Evolutionary conservation across 1,284 basidiomycete species (phyloP).

Genomic region (Vanrija humicola): DNA sequence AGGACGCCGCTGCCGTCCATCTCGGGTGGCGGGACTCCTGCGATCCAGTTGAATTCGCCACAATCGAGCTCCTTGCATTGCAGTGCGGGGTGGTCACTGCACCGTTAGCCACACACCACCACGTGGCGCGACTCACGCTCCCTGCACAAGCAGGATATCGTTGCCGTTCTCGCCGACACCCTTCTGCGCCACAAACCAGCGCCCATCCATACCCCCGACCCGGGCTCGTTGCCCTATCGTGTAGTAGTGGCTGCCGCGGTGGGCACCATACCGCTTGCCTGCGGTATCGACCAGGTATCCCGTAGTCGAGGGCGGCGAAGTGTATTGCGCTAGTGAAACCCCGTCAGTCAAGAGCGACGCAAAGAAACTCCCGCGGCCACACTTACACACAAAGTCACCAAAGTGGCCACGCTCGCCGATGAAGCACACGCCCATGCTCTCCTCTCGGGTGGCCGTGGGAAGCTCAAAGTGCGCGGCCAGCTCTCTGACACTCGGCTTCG

Average conservation of each 20-base stretch:
- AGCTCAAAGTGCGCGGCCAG: conserved; percentile 67
- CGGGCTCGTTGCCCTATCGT: conserved; percentile 80
- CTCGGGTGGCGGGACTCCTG: conserved; percentile 55
- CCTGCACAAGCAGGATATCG: conserved; percentile 69
- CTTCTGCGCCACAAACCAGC: conserved; percentile 75
- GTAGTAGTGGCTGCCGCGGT: conserved; percentile 78
- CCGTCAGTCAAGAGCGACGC: background rate
- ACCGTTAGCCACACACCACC: background rate
- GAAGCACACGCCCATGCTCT: conserved; percentile 98
- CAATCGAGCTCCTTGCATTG: conserved; percentile 55
- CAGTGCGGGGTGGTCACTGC: conserved; percentile 64
- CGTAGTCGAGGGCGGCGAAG: conserved; percentile 62
- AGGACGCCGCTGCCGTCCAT: conserved; percentile 53
- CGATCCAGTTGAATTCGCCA: conserved; percentile 67
- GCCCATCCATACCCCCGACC: conserved; percentile 60
- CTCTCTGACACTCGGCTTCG: conserved; percentile 68
- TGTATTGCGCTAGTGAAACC: conserved; percentile 63
- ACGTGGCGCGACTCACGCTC: conserved; percentile 56
- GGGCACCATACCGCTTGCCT: conserved; percentile 59
- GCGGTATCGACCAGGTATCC: conserved; percentile 60
- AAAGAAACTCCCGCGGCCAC: background rate
- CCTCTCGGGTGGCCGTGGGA: conserved; percentile 71
- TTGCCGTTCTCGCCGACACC: conserved; percentile 55
- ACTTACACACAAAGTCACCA: conserved; percentile 66
- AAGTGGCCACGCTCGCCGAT: conserved; percentile 78